Percentiles rank a stretch among this genome's conserved stretches.
Evolutionary conservation across 768 basidiomycete species (phyloP).

Genomic region (Rhizopogon sp.): DNA sequence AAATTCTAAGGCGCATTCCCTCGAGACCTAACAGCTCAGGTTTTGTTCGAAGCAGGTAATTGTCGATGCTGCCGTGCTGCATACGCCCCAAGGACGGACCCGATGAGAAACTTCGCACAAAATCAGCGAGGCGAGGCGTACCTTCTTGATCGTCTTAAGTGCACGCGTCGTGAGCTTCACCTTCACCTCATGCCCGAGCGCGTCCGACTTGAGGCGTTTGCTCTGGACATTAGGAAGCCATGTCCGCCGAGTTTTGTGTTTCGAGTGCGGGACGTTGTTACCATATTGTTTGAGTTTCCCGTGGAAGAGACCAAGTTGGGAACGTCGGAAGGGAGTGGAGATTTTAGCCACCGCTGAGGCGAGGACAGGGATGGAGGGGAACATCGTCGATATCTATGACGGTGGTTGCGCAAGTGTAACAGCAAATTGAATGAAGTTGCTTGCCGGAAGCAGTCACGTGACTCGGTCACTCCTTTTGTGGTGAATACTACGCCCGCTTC

Average conservation of each 20-base stretch:
- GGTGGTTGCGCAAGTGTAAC: neutral
- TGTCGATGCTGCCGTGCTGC: constrained; percentile 68
- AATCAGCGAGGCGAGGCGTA: constrained; percentile 21
- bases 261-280: constrained; percentile 87
- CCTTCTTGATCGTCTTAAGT: constrained; percentile 81
- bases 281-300: constrained; percentile 77
- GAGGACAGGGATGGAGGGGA: constrained; percentile 13
- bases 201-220: constrained; percentile 67
- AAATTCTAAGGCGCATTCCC: constrained; percentile 42
- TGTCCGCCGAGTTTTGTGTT: constrained; percentile 79
- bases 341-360: constrained; percentile 25
- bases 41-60: constrained; percentile 53
- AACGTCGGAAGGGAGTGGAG: constrained; percentile 74
- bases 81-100: neutral
- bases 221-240: constrained; percentile 87
- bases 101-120: neutral
- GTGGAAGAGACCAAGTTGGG: constrained; percentile 78
- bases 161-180: constrained; percentile 75
- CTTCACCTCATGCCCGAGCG: constrained; percentile 50
- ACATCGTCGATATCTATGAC: constrained; percentile 11
- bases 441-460: neutral
- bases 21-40: constrained; percentile 32
- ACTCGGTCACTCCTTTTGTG: too few species aligned
- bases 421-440: neutral
- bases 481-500: too few species aligned